Evolutionary conservation across 768 basidiomycete genomes (phyloP), one percentile per base, ranked within the genome.

Genomic region (Pisolithus marmoratus): DNA sequence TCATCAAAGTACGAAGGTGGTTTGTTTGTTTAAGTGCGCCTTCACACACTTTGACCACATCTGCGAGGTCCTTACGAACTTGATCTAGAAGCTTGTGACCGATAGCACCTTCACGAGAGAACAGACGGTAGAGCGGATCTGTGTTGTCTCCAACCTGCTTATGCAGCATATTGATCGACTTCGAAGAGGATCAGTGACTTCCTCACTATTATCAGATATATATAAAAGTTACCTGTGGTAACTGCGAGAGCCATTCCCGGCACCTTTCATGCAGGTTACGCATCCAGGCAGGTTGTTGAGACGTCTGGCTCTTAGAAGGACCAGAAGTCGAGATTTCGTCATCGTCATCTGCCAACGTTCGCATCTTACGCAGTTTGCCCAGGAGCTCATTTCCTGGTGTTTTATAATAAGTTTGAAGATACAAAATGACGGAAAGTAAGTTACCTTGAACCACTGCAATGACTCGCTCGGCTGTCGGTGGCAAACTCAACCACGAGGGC

Each of bases 201-300:
- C 20, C 48, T 23, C 48, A 27, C 6, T 49, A 29, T 7, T 50
- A 19, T 4, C 14, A 12, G 27, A 5, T n/a, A n/a, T n/a, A 14
- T 20, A 47, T 24, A 47, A 29, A 37, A 64, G 83, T 61, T 61
- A 93, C 94, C 40, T 77, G 68, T 36, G 94, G 95, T 4, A 98
- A 67, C 48, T 81, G 76, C 3, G 70, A 71, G 46, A 94, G 77
- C 92, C 94, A 95, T 63, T 90, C 89, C 38, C 80, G 76, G 64
- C 92, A 90, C 38, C 90, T 84, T 49, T 88, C 85, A 46, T 85
- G 75, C 38, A 97, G 73, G 19, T 80, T 76, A 29, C 88, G 81
- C 95, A 98, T 98, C 95, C 95, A 99, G 2, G 87, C 89, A 20
- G 95, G 94, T 63, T 90, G 88, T 50, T 87, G 83, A 2, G 84